Evolutionary conservation across 1,139 yeast genomes (phyloP).

Genomic region (Geotrichum macrosporum): DNA sequence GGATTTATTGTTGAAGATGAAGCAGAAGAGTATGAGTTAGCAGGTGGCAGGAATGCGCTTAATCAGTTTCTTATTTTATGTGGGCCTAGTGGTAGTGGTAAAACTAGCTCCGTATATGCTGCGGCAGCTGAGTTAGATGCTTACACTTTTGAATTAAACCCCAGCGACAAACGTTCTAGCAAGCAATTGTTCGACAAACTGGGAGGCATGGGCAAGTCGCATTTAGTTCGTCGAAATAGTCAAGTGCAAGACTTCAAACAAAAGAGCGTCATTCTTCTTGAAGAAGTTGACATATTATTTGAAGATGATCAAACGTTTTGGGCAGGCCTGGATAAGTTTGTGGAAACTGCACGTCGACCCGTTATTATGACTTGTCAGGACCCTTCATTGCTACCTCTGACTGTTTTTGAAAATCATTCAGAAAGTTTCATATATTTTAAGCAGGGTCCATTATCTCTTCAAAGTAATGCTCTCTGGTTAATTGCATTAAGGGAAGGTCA

Average conservation of each 20-base stretch:
- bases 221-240: constrained; percentile 52
- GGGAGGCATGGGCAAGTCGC: constrained; percentile 80
- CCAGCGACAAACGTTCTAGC: constrained; percentile 66
- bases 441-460: constrained; percentile 27
- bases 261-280: constrained; percentile 69
- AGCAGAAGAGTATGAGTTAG: too few relatives aligned
- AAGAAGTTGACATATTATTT: constrained; percentile 79
- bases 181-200: constrained; percentile 63
- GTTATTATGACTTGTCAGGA: constrained; percentile 71
- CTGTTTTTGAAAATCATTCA: constrained; percentile 1
- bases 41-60: too few relatives aligned
- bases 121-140: constrained; percentile 61
- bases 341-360: constrained; percentile 70
- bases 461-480: constrained; percentile 38
- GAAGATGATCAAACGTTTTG: constrained; percentile 81
- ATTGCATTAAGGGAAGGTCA: constrained; percentile 41
- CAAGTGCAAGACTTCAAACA: constrained; percentile 32
- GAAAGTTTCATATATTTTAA: constrained; percentile 34
- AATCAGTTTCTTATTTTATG: constrained; percentile 48
- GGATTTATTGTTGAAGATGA: constrained; percentile 43
- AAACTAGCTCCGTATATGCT: constrained; percentile 70
- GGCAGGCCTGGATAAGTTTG: constrained; percentile 60
- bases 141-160: constrained; percentile 76
- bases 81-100: constrained; percentile 77
- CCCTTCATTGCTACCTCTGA: constrained; percentile 29